Conservation (phyloP, 768 basidiomycete species). For the Lentinula detonsa region DNA sequence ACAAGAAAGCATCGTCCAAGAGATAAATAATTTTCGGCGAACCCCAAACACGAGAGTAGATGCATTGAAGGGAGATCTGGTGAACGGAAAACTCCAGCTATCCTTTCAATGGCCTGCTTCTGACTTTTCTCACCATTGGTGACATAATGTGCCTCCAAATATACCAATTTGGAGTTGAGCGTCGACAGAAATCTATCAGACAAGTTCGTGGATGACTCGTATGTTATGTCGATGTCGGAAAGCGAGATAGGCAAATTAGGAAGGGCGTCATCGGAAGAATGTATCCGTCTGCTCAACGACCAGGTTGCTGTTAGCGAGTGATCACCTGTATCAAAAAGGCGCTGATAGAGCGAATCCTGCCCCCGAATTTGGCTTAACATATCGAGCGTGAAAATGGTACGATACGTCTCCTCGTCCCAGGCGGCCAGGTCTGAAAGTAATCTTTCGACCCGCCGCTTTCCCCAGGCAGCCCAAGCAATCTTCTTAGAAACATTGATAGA, state of each 20-base stretch:
- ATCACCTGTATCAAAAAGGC: neutral
- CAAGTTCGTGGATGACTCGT: too few relatives aligned
- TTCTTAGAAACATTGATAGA: neutral
- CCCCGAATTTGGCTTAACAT: neutral
- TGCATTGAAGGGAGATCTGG: neutral
- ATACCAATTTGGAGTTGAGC: too few relatives aligned
- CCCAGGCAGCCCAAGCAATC: neutral
- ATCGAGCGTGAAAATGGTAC: neutral
- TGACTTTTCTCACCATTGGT: neutral
- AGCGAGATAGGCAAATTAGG: neutral
- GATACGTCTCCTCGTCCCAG: neutral
- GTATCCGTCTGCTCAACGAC: neutral
- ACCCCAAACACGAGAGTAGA: neutral
- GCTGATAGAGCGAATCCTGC: neutral
- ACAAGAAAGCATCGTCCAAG: too few relatives aligned
- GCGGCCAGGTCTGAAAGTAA: neutral
- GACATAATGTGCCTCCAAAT: neutral
- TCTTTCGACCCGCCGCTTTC: neutral
- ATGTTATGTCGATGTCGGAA: neutral
- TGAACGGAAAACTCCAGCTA: neutral
- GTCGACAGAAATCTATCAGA: too few relatives aligned
- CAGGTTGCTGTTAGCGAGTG: neutral
- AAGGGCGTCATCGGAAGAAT: neutral
- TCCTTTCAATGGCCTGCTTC: neutral
- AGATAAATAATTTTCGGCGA: neutral